phyloP scores from a whole-genome alignment of 306 rosid genomes.

The Argentina anserina region DNA sequence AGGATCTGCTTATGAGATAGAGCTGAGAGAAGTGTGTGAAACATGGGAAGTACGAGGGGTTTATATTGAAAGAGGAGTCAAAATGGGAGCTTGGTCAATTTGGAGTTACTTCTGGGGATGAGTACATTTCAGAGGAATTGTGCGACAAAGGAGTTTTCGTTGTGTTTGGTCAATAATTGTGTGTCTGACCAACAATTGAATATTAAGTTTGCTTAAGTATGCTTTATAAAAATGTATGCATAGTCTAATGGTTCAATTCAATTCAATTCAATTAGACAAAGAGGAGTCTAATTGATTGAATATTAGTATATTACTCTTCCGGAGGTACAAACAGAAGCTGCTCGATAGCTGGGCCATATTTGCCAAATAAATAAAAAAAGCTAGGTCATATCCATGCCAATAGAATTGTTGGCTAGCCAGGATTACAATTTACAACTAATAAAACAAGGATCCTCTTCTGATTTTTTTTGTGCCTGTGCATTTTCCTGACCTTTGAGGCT shows the following conservation, averaged over 20 bases:
- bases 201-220: not conserved
- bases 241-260: not conserved
- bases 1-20: not conserved
- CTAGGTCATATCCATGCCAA: not conserved
- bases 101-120: not conserved
- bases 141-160: not conserved
- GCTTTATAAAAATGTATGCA: not conserved
- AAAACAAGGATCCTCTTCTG: too few species aligned
- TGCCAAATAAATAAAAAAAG: too few species aligned
- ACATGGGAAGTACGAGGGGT: not conserved
- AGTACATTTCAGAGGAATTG: not conserved
- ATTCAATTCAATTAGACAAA: too few species aligned
- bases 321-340: not conserved
- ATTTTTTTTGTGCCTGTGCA: too few species aligned
- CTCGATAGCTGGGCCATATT: not conserved
- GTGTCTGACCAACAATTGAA: not conserved
- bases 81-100: not conserved
- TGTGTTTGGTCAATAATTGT: not conserved
- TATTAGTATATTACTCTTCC: too few species aligned
- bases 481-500: too few species aligned
- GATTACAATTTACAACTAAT: not conserved
- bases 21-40: not conserved
- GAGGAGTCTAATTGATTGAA: too few species aligned
- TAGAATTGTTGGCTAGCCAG: not conserved
- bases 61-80: conserved; percentile 6